Base-by-base conservation (phyloP, 257 asterid species). In the Eustoma russellianum region DNA sequence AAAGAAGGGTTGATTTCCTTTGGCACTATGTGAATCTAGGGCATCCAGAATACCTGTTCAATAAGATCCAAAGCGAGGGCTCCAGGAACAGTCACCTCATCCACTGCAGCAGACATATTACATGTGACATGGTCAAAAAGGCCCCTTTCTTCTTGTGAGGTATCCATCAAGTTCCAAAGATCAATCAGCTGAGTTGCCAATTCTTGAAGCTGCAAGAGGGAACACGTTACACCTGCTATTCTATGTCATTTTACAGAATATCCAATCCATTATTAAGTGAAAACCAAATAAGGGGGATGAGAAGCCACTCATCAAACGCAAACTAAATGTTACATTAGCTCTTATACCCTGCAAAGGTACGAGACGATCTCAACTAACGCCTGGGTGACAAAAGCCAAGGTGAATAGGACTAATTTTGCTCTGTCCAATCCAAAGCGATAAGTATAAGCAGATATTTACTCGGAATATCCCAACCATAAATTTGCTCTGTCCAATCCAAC, bases 161-260 rank as follows among this genome's bases (percentile, higher is more conserved):
- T 85, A 74, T 92, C 99, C 99, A 92, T 92, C 84, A 88, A 78
- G 83, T 92, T 88, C 99, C 99, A 87, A 45, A 92, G 92, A 70
- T 88, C 99, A 67, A 74, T 79, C 38, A 92, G 81, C 80, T 88
- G 95, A 55, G 86, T 69, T 5, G 93, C 93, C 74, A 81, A 77
- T 68, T 85, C 95, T 91, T 91, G 98, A 72, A 91, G 96, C 98
- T 91, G 92, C 56, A 68, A 44, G 56, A 44, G 34, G 52, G n/a
- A 52, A 64, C 30, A n/a, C 56, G 46, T 62, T 45, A 55, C 48
- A 54, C 17, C 3, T 38, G 11, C 43, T 11, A 38, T 38, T 11
- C 9, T 11, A 38, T 38, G 57, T 28, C 19, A 7, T 38, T 38
- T 38, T 38, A 38, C 7, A 11, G 43, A 38, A 11, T 6, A 38